phyloP scores from a whole-genome alignment of 2,329 filamentous ascomycete species.

The Annulohypoxylon truncatum region DNA sequence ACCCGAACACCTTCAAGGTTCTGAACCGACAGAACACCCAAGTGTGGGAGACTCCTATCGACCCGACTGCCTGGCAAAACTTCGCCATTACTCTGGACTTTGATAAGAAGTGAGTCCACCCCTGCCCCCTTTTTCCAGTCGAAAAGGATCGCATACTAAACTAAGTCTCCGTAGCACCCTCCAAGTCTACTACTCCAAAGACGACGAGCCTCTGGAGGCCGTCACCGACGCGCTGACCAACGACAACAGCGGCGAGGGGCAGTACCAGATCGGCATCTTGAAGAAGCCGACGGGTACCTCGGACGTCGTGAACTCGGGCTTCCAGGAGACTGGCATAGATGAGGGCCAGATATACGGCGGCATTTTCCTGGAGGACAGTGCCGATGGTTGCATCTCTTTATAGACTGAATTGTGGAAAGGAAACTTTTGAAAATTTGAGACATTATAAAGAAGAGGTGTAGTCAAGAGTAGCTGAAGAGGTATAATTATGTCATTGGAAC shows the following conservation, averaged over 20 bases:
- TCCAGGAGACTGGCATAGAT: constrained; percentile 58
- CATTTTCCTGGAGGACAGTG: constrained; percentile 62
- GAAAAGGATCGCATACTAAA: neutral
- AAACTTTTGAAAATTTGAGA: too few relatives aligned
- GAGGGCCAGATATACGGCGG: constrained; percentile 64
- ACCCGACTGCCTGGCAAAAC: constrained; percentile 66
- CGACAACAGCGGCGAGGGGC: constrained; percentile 64
- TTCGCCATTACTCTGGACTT: constrained; percentile 69
- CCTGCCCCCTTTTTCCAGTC: neutral
- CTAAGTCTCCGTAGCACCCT: constrained; percentile 57
- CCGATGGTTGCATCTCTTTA: constrained; percentile 55
- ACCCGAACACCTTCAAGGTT: constrained; percentile 57
- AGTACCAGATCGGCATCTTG: constrained; percentile 68
- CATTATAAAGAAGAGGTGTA: too few relatives aligned
- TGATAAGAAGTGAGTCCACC: constrained; percentile 60
- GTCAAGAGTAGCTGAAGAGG: too few relatives aligned
- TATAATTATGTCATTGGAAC: too few relatives aligned
- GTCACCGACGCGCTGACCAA: constrained; percentile 60
- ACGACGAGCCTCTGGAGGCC: constrained; percentile 57
- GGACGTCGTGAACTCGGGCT: constrained; percentile 63
- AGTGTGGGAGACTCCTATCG: constrained; percentile 57
- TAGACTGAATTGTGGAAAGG: constrained; percentile 37
- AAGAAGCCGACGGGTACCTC: constrained; percentile 66
- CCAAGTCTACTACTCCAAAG: constrained; percentile 67
- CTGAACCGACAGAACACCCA: constrained; percentile 54